Base-by-base conservation (phyloP, 805 yeast species). In the Candida boidinii region DNA sequence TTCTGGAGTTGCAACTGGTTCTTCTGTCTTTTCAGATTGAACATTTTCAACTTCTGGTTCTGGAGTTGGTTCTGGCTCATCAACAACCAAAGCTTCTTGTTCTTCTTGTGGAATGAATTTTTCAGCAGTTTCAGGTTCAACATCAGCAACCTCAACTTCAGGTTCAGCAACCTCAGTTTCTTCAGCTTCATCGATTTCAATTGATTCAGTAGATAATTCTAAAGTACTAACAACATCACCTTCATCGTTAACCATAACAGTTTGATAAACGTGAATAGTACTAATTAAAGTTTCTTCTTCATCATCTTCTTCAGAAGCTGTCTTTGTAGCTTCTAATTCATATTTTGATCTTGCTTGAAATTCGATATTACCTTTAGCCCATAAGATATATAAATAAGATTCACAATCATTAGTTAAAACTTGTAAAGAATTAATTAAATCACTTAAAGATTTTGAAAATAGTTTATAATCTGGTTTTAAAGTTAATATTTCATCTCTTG, bases 371-470 rank as follows among this genome's bases (percentile, higher is more conserved):
- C 78, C 78, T 46, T 70, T 64, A 7, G 80, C 73, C 49, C 79
- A 65, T 36, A 73, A 51, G 22, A 74, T 63, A 21, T 72, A 68
- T 39, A 77, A 57, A 46, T 73, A 77, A 30, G 74, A 77, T 13
- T 73, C 77, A 33, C 76, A 70, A 46, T 82, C 92, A 29, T 71
- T 65, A 20, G 68, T 48, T 30, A 81, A 49, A 12, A 70, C 58
- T 28, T 62, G 59, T 31, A 78, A 54, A 35, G 78, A 72, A 37
- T 54, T 50, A 38, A 62, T 60, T 23, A 71, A 51, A 20, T 61
- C 60, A 26, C 44, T 39, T 41, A 73, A 41, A 41, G 56, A 45
- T 5, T 49, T 39, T 19, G 56, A 49, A 15, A 62, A 49, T 3
- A 39, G 41, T 1, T 41, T 37, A 41, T 63, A 41, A 26, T 53